These are phyloP conservation scores for Nectriaceae sp. DNA, from an alignment of 2,329 filamentous ascomycete species.

Conservation along the genomic window DNA sequence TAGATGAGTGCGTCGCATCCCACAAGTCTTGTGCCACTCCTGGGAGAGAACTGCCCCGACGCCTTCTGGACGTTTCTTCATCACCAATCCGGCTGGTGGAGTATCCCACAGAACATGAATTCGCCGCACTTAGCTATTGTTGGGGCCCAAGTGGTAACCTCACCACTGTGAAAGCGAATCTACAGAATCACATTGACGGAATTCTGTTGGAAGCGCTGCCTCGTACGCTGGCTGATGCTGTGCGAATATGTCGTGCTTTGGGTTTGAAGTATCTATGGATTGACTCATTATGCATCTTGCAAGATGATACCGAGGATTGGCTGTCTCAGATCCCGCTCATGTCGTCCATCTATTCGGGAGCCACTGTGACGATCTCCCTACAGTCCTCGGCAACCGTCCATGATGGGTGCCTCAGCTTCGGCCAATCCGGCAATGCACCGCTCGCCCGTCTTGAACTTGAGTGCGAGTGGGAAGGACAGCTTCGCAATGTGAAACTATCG, in stretches of 20 bases:
- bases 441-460: slow-evolving; percentile 1
- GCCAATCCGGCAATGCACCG: neutral
- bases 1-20: neutral
- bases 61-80: neutral
- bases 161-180: slow-evolving; percentile 3
- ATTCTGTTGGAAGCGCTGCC: neutral
- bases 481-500: neutral
- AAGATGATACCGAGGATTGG: slow-evolving; percentile 6
- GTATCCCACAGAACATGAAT: neutral
- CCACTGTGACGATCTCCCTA: slow-evolving; percentile 1
- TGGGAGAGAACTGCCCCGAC: neutral
- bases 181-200: neutral
- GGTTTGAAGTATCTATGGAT: slow-evolving; percentile 8
- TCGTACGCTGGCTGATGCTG: slow-evolving; percentile 1
- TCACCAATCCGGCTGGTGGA: neutral
- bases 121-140: slow-evolving; percentile 12
- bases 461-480: neutral
- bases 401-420: slow-evolving; percentile 3
- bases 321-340: slow-evolving; percentile 6
- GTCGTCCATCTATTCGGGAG: slow-evolving; percentile 7
- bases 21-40: neutral
- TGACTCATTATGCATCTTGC: slow-evolving; percentile 8
- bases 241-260: neutral
- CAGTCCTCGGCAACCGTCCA: slow-evolving; percentile 1
- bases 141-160: slow-evolving; percentile 7